Percentiles rank a stretch among this genome's conserved stretches.
phyloP scores from a whole-genome alignment of 202 grass and related monocot genomes.

The Musa balbisiana region DNA sequence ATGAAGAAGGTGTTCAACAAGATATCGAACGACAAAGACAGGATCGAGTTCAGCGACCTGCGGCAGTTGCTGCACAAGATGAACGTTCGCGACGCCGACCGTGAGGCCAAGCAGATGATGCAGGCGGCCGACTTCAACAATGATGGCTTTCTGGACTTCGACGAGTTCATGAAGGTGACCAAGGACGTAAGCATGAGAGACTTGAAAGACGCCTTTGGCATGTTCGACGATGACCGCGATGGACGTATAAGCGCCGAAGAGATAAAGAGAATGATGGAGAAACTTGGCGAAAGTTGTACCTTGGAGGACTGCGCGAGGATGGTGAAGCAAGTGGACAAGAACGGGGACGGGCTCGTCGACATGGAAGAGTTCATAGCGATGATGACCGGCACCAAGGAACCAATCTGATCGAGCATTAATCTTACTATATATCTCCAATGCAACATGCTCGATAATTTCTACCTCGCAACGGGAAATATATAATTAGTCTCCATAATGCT shows the following conservation, averaged over 20 bases:
- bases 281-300: conserved; percentile 33
- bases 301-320: conserved; percentile 50
- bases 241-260: conserved; percentile 62
- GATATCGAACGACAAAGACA: not conserved
- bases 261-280: conserved; percentile 34
- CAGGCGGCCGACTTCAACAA: not conserved
- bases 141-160: conserved; percentile 7
- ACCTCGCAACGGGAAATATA: no score
- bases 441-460: no score
- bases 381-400: conserved; percentile 39
- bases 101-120: not conserved
- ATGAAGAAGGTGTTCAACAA: conserved; percentile 3
- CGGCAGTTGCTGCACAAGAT: not conserved
- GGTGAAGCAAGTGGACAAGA: conserved; percentile 43
- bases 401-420: not conserved
- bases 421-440: no score
- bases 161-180: conserved; percentile 4
- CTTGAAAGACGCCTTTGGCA: not conserved
- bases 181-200: not conserved
- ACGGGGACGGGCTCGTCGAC: conserved; percentile 46
- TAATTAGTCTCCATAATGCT: no score
- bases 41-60: not conserved
- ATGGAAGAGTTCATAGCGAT: conserved; percentile 83
- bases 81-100: not conserved
- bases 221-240: conserved; percentile 22